Percentiles rank a stretch among this genome's conserved stretches.
Evolutionary conservation across 441 rosid species (phyloP).

Genomic region (Gossypium gossypioides): DNA sequence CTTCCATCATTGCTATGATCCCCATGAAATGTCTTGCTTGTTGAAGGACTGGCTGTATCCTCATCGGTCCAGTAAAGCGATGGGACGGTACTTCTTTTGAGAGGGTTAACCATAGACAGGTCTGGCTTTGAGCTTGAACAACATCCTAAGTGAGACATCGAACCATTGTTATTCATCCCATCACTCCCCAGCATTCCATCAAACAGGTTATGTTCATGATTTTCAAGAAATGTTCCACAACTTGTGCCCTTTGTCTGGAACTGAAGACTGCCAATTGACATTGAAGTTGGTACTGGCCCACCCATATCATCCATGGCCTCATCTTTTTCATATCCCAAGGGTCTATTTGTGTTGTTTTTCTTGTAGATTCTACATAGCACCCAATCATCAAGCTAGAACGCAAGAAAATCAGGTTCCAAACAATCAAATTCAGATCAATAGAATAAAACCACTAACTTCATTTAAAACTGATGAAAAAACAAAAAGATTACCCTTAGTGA

Average conservation of each 20-base stretch:
- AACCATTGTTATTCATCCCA: constrained; percentile 16
- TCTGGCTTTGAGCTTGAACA: constrained; percentile 24
- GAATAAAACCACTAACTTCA: not conserved
- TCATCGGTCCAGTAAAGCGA: constrained; percentile 26
- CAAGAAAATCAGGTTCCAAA: not conserved
- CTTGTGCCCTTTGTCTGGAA: constrained; percentile 15
- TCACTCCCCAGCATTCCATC: constrained; percentile 21
- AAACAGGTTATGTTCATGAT: constrained; percentile 16
- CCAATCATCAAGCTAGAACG: constrained; percentile 37
- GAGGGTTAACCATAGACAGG: constrained; percentile 12
- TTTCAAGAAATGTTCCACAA: constrained; percentile 18
- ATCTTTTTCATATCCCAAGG: constrained; percentile 24
- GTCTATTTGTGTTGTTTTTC: constrained; percentile 22
- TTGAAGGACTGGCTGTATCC: constrained; percentile 11
- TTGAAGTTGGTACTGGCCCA: constrained; percentile 19
- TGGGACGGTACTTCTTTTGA: constrained; percentile 21
- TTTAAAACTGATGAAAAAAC: not conserved
- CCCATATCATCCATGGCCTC: constrained; percentile 23
- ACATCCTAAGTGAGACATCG: constrained; percentile 24
- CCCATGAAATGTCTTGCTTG: constrained; percentile 28
- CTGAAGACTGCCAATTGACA: constrained; percentile 14
- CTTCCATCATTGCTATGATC: constrained; percentile 22
- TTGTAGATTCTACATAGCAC: constrained; percentile 37
- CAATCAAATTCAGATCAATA: not conserved
- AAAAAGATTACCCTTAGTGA: constrained; percentile 31